These are phyloP conservation scores for Trichocomaceae sp. DNA, from an alignment of 2,329 filamentous ascomycete genomes.

Conservation along the genomic window DNA sequence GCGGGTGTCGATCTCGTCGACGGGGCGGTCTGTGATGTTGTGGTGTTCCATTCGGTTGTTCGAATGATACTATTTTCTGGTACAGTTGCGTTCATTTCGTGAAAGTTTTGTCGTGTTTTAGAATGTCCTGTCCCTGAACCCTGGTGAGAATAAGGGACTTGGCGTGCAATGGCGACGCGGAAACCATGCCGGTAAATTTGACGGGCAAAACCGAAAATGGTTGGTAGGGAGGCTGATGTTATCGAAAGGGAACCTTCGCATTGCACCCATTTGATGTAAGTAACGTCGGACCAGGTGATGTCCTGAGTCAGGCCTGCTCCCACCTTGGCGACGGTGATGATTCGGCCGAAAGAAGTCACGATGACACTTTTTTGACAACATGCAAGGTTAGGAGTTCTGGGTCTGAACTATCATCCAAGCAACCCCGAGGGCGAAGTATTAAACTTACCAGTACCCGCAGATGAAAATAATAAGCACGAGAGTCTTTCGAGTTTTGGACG, in stretches of 20 bases:
- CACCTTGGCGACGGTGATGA: neutral
- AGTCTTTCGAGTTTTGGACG: neutral
- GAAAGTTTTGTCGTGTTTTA: neutral
- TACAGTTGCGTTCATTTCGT: neutral
- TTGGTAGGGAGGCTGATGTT: neutral
- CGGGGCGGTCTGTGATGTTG: neutral
- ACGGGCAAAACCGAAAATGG: neutral
- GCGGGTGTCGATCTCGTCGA: neutral
- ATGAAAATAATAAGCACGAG: neutral
- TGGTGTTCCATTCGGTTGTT: neutral
- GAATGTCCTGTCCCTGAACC: neutral
- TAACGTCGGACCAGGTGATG: neutral
- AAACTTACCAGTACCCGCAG: slow-evolving; percentile 1
- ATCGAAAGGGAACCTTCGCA: neutral
- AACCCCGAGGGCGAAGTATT: neutral
- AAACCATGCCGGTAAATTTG: neutral
- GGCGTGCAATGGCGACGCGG: neutral
- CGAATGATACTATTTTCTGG: neutral
- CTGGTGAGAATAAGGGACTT: neutral
- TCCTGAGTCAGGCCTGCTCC: neutral
- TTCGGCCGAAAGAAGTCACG: neutral
- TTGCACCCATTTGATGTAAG: slow-evolving; percentile 1
- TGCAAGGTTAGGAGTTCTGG: neutral
- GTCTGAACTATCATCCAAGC: neutral
- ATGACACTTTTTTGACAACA: neutral